Base-by-base conservation (phyloP, 2,329 filamentous ascomycete genomes). In the Aspergillus eucalypticola region DNA sequence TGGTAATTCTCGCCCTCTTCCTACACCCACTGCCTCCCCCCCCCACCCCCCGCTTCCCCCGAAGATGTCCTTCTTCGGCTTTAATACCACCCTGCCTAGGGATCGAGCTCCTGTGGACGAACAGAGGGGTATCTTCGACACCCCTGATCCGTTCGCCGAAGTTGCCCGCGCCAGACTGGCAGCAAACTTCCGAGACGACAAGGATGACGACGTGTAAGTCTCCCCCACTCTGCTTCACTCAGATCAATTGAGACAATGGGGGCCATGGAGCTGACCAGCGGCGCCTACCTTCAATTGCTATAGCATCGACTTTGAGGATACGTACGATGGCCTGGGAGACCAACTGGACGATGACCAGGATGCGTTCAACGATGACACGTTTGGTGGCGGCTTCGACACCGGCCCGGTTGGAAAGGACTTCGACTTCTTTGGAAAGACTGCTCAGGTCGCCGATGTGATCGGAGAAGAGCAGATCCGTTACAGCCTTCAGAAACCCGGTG, bases 331-430 rank as follows among this genome's bases (percentile, higher is more conserved):
- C 17, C 83, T 99, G 42, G 95, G 92, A 59, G 90, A 96, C 72
- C 88, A 90, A 75, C 88, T 99, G 38, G 89, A 96, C 70, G 94
- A 99, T 74, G 89, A 90, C 19, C 91, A 94, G 71, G 95, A 99
- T 81, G 92, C 86, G 54, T 92, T 97, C 83, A 99, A 99, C 76
- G 92, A 98, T 70, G 95, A 98, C 74, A 99, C 95, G 2, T 99
- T 99, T 73, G 91, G 86, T 61, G 78, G 77, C 59, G 83, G 81
- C 60, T 78, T 76, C 38, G 79, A 75, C 17, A 72, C 75, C 17
- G 66, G 75, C 39, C 76, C 82, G 10, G 86, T 95, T 60, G 93
- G 93, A 72, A 96, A 91, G 75, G 94, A 99, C 76, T 98, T 98
- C 71, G 95, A 99, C 76, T 99, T 98, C 78, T 96, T 96, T 66